phyloP scores from a whole-genome alignment of 768 basidiomycete genomes.

The Heimioporus sp. region DNA sequence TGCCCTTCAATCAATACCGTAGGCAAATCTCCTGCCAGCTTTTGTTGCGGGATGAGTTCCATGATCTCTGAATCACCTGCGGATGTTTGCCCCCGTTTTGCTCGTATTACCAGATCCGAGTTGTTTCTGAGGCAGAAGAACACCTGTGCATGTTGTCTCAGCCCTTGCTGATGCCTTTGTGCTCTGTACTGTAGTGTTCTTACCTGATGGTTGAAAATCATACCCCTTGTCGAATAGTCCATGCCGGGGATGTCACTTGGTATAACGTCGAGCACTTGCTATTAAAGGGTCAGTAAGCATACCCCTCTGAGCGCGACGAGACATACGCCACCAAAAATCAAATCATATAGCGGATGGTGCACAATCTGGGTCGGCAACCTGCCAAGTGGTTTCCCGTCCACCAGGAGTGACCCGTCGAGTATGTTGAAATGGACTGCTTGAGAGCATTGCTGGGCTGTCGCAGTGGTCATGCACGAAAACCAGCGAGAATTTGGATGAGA shows the following conservation, averaged over 20 bases:
- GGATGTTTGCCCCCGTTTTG: not conserved
- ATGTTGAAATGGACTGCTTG: conserved; percentile 15
- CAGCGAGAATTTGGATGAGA: conserved; percentile 9
- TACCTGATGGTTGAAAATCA: conserved; percentile 18
- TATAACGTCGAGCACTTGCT: conserved; percentile 15
- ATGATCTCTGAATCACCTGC: conserved; percentile 4
- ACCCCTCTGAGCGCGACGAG: not conserved
- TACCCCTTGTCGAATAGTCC: conserved; percentile 20
- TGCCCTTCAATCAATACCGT: conserved; percentile 17
- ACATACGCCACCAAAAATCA: conserved; percentile 22
- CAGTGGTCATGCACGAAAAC: conserved; percentile 14
- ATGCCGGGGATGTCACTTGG: conserved; percentile 22
- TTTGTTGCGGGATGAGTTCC: conserved; percentile 23
- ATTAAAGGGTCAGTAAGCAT: not conserved
- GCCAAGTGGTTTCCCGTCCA: conserved; percentile 22
- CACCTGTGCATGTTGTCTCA: conserved; percentile 1
- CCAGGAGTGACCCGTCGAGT: conserved; percentile 22
- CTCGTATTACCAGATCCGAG: conserved; percentile 12
- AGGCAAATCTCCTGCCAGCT: conserved; percentile 25
- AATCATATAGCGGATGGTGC: conserved; percentile 9
- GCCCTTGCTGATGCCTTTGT: not conserved
- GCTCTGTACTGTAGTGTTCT: not conserved
- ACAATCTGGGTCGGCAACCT: conserved; percentile 14
- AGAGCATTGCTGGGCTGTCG: not conserved
- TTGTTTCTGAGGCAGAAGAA: conserved; percentile 7